These are phyloP conservation scores for Penicillium riverlandense DNA, from an alignment of 495 filamentous ascomycete species.

Conservation along the genomic window DNA sequence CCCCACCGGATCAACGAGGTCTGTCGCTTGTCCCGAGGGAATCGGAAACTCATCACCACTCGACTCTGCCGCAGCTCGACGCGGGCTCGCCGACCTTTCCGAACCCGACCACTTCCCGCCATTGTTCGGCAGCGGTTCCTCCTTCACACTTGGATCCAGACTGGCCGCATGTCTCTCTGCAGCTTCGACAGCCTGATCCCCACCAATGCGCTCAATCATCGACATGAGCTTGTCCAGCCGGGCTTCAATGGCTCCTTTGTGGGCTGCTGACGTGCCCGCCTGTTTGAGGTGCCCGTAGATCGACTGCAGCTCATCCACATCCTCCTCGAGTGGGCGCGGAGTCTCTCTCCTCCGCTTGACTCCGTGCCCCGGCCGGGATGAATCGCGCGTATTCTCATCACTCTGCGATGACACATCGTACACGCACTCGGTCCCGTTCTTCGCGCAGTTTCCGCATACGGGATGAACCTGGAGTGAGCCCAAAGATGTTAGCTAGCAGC, in stretches of 20 bases:
- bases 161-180: conserved; percentile 15
- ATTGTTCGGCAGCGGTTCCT: conserved; percentile 12
- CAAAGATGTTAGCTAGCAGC: neutral
- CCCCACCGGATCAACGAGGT: conserved; percentile 38
- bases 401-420: conserved; percentile 32
- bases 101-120: conserved; percentile 12
- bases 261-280: conserved; percentile 14
- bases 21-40: conserved; percentile 36
- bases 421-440: conserved; percentile 36
- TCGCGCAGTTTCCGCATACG: conserved; percentile 40
- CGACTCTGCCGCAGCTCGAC: conserved; percentile 25
- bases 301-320: conserved; percentile 30
- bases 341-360: conserved; percentile 30
- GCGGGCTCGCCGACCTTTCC: conserved; percentile 22
- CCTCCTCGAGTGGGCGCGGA: conserved; percentile 24
- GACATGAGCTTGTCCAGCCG: conserved; percentile 40
- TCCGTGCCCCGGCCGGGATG: conserved; percentile 15
- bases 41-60: conserved; percentile 41
- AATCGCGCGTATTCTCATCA: conserved; percentile 9
- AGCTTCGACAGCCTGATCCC: conserved; percentile 21
- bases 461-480: conserved; percentile 29
- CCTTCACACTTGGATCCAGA: conserved; percentile 11
- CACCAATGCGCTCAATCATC: conserved; percentile 38
- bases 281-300: conserved; percentile 28
- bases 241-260: conserved; percentile 32